Evolutionary conservation across 768 basidiomycete species (phyloP), one percentile per base, ranked within the genome.

Genomic region (Cystobasidium ongulense): DNA sequence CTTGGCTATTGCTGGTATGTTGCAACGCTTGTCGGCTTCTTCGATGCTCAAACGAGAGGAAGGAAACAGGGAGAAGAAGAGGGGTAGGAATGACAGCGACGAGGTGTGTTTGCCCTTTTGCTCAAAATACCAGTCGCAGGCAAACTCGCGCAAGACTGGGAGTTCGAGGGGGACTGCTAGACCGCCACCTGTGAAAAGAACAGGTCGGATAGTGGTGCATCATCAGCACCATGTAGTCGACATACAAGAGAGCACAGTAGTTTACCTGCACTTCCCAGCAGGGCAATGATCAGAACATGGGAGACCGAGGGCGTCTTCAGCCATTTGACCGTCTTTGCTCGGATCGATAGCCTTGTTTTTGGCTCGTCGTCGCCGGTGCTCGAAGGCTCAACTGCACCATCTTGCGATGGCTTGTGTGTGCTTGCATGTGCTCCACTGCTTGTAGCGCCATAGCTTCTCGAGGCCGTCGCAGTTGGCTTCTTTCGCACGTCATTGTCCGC

Each of bases 401-500:
- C 1, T 80, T 92, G 23, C 78, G 89, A 88, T 90, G 74, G 63
- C 86, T 82, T 33, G 13, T 25, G 43, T 39, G 52, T 43, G 41
- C 7, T 11, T 4, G 4, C 21, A 8, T 50, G 4, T 21, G 18
- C 10, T 11, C 46, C 46, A 50, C 3, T 50, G 46, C 7, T 50
- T 4, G 46, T 50, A 50, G 8, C 3, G 3, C 46, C 46, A 50
- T 50, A 50, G 46, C 46, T 50, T n/a, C 29, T 38, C 25, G 35
- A 10, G 57, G 57, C 21, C 2, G 13, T 61, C 5, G 46, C 46
- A 50, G 4, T 50, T 21, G 15, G 15, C 10, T 21, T 11, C 18
- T 50, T 50, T 21, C 46, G 46, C 4, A n/a, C 10, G n/a, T 50
- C 46, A 11, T 21, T n/a, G 18, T 50, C 46, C 4, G 15, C 10